Evolutionary conservation across 2,329 filamentous ascomycete genomes (phyloP).

Genomic region (Paracorniculantispora psalliotae): DNA sequence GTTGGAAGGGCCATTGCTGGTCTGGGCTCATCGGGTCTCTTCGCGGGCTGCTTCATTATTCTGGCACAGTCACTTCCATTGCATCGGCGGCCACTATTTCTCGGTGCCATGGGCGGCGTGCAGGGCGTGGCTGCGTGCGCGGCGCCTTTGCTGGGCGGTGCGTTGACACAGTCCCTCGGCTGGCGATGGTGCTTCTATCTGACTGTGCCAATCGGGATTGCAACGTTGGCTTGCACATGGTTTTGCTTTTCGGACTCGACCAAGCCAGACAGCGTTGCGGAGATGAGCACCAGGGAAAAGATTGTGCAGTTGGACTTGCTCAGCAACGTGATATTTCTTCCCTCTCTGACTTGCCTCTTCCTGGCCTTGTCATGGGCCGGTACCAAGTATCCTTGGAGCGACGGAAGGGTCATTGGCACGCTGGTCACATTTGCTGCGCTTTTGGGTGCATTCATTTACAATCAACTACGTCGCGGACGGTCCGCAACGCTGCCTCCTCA

Average conservation of each 20-base stretch:
- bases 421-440: slow-evolving; percentile 29
- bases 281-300: neutral
- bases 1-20: slow-evolving; percentile 42
- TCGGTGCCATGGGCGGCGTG: slow-evolving; percentile 14
- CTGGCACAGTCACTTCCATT: slow-evolving; percentile 3
- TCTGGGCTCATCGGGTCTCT: slow-evolving; percentile 36
- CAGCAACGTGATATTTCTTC: slow-evolving; percentile 23
- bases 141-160: slow-evolving; percentile 24
- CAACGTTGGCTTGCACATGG: slow-evolving; percentile 11
- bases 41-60: slow-evolving; percentile 27
- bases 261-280: neutral
- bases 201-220: slow-evolving; percentile 22
- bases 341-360: slow-evolving; percentile 38
- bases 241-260: slow-evolving; percentile 5
- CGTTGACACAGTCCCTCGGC: slow-evolving; percentile 23
- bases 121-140: slow-evolving; percentile 18
- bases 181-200: slow-evolving; percentile 34
- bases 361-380: slow-evolving; percentile 45
- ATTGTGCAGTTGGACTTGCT: slow-evolving; percentile 17
- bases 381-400: slow-evolving; percentile 23
- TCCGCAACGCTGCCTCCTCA: slow-evolving; percentile 37
- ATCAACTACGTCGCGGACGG: slow-evolving; percentile 30
- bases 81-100: neutral
- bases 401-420: slow-evolving; percentile 30
- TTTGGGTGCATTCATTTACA: slow-evolving; percentile 24